Base-by-base conservation (phyloP, 2,329 filamentous ascomycete genomes). In the Penicillium nordicum region DNA sequence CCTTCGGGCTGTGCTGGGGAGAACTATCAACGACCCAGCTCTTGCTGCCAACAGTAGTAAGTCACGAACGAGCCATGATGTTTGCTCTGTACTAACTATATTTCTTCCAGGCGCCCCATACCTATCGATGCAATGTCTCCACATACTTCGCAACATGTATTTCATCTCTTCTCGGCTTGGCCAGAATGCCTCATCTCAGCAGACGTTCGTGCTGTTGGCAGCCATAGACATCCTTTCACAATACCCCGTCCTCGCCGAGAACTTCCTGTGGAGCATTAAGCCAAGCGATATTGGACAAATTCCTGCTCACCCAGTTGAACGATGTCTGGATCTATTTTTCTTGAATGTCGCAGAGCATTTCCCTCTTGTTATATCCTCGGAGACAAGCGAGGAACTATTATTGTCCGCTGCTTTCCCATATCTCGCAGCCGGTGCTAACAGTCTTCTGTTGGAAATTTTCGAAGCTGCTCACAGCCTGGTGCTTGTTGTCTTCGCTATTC, bases 271-370 rank as follows among this genome's bases (percentile, higher is more conserved):
- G 58, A 81, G 83, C 21, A 87, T 88, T 48, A 80, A 82, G 55
- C 84, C 84, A 6, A 72, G 74, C 41, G 76, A 82, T 56, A 70
- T 81, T 18, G 80, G 82, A 40, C 74, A 78, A 38, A 84, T 88
- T 32, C 83, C 88, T 0, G 74, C 77, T 6, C 83, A 88, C 61
- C 85, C 88, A 5, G 77, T 91, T 2, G 84, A 90, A 63, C 82
- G 88, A 55, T 87, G 83, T 18, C 78, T 93, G n/a, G 89, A 94
- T 69, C 82, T 96, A 16, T 96, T 90, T 77, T 96, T 95, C 74
- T 82, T 97, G 60, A 94, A 95, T 68, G 84, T 88, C 0, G 87
- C 89, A 2, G 92, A 96, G 71, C 90, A 96, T 71, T 86, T 96
- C 58, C 87, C 90, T 0, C 78, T 92, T 9, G 77, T 84, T 3